phyloP scores from a whole-genome alignment of 345 rosid species.

The Arabis hirsuta region DNA sequence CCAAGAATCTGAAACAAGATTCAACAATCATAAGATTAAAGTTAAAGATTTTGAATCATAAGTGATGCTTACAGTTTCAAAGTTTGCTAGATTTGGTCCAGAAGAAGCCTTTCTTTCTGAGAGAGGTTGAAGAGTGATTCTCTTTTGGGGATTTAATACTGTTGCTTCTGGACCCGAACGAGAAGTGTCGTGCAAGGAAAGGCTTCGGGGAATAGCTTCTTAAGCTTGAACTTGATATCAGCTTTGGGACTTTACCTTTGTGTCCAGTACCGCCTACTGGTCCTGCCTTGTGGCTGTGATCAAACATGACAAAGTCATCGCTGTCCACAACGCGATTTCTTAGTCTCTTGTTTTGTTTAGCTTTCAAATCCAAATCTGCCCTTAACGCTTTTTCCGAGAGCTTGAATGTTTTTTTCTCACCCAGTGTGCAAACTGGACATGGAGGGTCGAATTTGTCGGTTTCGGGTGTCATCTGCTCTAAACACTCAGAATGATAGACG shows the following conservation, averaged over 20 bases:
- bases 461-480: slow-evolving; percentile 87
- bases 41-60: not conserved
- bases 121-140: slow-evolving; percentile 44
- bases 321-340: slow-evolving; percentile 69
- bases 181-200: slow-evolving; percentile 73
- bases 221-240: slow-evolving; percentile 66
- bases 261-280: slow-evolving; percentile 38
- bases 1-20: slow-evolving; percentile 26
- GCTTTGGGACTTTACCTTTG: slow-evolving; percentile 56
- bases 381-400: slow-evolving; percentile 77
- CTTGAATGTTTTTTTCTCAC: slow-evolving; percentile 72
- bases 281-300: slow-evolving; percentile 31
- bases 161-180: slow-evolving; percentile 69
- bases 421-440: slow-evolving; percentile 87
- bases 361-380: slow-evolving; percentile 69
- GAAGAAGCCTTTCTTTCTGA: slow-evolving; percentile 75
- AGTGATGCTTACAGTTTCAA: slow-evolving; percentile 46
- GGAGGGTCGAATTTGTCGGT: slow-evolving; percentile 73
- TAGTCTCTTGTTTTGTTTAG: slow-evolving; percentile 59
- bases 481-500: slow-evolving; percentile 90
- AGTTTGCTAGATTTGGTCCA: slow-evolving; percentile 81
- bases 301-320: slow-evolving; percentile 51
- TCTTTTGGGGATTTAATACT: slow-evolving; percentile 55
- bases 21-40: not conserved
- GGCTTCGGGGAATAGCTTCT: slow-evolving; percentile 66